Conservation (phyloP, 805 yeast genomes). For the Ascoidea asiatica region DNA sequence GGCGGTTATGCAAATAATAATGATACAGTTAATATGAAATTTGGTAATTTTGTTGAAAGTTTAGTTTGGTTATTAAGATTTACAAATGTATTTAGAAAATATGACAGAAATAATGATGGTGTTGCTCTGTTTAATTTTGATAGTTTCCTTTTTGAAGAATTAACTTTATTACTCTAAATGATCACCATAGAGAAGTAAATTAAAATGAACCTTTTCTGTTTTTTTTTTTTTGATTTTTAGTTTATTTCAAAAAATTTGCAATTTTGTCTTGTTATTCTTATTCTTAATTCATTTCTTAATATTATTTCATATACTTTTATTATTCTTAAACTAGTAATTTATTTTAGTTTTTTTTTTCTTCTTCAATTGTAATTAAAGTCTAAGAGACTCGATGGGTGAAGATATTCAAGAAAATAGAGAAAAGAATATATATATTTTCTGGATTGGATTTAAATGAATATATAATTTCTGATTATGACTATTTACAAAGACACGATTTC, state of each 20-base stretch:
- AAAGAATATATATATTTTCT: too few species aligned
- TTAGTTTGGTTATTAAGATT: conserved; percentile 61
- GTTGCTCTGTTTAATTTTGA: conserved; percentile 50
- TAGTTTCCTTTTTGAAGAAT: conserved; percentile 43
- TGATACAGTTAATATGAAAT: conserved; percentile 33
- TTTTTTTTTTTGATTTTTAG: neutral
- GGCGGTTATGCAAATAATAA: conserved; percentile 6
- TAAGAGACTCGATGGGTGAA: too few species aligned
- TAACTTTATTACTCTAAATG: conserved; percentile 19
- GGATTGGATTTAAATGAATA: too few species aligned
- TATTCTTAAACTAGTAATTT: neutral
- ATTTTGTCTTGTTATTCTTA: neutral
- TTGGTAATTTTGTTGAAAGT: conserved; percentile 73
- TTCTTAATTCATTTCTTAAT: too few species aligned
- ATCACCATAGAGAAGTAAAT: neutral
- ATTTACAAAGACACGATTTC: too few species aligned
- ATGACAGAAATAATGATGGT: conserved; percentile 62
- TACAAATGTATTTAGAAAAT: conserved; percentile 68
- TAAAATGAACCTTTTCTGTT: neutral
- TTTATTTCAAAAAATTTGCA: neutral
- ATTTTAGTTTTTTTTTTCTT: too few species aligned
- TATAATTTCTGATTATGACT: too few species aligned
- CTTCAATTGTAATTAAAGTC: too few species aligned
- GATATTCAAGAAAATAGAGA: too few species aligned
- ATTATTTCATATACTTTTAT: too few species aligned